Conservation (phyloP, 139 green algal genomes). For the Gonium pectorale region DNA sequence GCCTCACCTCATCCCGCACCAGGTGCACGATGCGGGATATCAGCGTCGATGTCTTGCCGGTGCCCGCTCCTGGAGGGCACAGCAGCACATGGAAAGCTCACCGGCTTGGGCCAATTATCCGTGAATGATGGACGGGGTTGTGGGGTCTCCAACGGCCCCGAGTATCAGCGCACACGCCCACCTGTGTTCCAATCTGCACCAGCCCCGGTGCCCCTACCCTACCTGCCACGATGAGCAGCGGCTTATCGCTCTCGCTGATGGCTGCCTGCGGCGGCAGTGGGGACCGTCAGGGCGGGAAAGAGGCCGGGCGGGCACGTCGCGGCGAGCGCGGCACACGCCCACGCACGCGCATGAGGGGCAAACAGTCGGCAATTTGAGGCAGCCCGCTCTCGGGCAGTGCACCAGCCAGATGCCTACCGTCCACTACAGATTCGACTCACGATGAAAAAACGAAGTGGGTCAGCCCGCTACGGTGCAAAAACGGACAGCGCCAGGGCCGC, state of each 20-base stretch:
- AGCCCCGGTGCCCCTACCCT: neutral
- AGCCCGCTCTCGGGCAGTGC: too few species aligned
- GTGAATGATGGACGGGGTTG: neutral
- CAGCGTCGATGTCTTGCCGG: slow-evolving; percentile 51
- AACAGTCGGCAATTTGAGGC: too few species aligned
- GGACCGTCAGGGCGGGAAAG: too few species aligned
- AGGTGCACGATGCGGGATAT: slow-evolving; percentile 40
- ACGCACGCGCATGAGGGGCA: too few species aligned
- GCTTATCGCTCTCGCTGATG: neutral
- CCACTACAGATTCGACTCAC: too few species aligned
- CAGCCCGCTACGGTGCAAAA: neutral
- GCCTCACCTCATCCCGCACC: slow-evolving; percentile 1
- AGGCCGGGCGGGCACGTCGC: too few species aligned
- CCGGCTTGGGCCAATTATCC: neutral
- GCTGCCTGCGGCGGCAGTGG: too few species aligned
- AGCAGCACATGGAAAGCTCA: neutral
- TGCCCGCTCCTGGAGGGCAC: slow-evolving; percentile 38
- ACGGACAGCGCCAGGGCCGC: neutral
- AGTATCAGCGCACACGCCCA: too few species aligned
- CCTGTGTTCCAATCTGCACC: neutral
- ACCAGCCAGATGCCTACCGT: too few species aligned
- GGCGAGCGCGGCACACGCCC: too few species aligned
- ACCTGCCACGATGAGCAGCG: neutral
- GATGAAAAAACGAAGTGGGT: too few species aligned
- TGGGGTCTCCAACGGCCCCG: too few species aligned